Evolutionary conservation across 305 asterid genomes (phyloP), one percentile per base, ranked within the genome.

Genomic region (Fraxinus baroniana): DNA sequence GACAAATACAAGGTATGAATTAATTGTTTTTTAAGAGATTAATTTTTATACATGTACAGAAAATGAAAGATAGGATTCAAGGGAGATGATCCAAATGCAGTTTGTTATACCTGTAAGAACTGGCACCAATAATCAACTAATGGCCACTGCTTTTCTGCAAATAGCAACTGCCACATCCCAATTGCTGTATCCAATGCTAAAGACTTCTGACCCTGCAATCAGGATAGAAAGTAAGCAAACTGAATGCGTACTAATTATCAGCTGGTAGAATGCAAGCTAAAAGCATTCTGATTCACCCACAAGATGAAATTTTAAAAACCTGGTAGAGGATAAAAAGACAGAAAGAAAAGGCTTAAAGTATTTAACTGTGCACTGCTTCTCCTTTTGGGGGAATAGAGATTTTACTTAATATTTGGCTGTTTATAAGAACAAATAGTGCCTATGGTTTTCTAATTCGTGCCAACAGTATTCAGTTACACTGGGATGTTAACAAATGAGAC

Each of bases 91-190:
- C 71, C 35, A 64, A 49, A 41, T 75, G 49, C 39, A 81, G 36
- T 17, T 80, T 78, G 46, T 85, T 66, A 37, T 57, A 96, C 99
- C 98, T 96, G 98, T 85, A 96, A 84, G 90, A 96, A 96, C 91
- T 92, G 98, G 91, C 98, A 94, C 99, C 99, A 96, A 81, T 93
- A 95, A 66, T 94, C 98, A 22, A 96, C 98, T 84, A 94, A 87
- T 26, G 97, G 98, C 99, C 98, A 96, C 79, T 91, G 92, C 89
- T 87, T 93, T 88, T 94, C 99, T 37, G 98, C 94, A 90, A 94
- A 96, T 82, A 96, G 87, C 86, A 96, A 87, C 86, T 96, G 99
- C 99, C 99, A 96, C 99, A 96, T 96, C 79, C 99, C 99, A 77
- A 96, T 96, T 70, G 99, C 99, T n/a, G 99, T 96, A 87, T 96